A percentile compares a stretch with the other conserved stretches of the same genome.
Conservation (phyloP, 768 basidiomycete genomes). For the Hericium erinaceus region DNA sequence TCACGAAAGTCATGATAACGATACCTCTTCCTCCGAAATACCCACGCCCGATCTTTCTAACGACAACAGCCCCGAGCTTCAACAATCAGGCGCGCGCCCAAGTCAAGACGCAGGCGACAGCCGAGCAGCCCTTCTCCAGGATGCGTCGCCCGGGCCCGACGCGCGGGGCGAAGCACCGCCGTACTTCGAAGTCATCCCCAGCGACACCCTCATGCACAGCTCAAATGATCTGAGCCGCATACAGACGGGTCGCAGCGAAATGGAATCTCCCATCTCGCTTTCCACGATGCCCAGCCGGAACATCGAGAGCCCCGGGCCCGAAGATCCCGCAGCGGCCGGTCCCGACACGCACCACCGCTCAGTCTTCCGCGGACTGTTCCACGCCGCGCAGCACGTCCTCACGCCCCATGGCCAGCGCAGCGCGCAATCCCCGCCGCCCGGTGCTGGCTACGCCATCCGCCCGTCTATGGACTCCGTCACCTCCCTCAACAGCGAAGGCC, state of each 20-base stretch:
- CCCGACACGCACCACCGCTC: constrained; percentile 26
- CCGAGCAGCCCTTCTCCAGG: constrained; percentile 10
- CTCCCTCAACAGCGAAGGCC: constrained; percentile 1
- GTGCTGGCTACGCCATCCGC: background rate
- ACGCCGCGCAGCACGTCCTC: constrained; percentile 12
- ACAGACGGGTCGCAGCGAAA: constrained; percentile 5
- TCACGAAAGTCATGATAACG: constrained; percentile 6
- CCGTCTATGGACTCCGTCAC: constrained; percentile 3
- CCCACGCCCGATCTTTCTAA: background rate
- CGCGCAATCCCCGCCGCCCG: background rate
- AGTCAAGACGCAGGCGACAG: background rate
- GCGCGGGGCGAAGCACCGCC: constrained; percentile 58
- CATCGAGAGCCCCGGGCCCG: background rate
- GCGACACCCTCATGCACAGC: constrained; percentile 9
- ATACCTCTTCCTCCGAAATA: background rate
- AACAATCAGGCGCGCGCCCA: too few species aligned
- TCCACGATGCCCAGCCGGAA: background rate
- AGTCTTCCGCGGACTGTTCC: constrained; percentile 29
- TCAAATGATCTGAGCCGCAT: constrained; percentile 5
- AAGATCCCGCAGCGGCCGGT: background rate
- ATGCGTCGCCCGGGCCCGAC: constrained; percentile 21
- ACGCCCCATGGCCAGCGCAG: background rate
- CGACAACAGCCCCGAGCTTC: background rate
- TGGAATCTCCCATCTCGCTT: background rate
- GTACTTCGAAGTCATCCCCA: constrained; percentile 47